These are phyloP conservation scores for Thamnidium elegans DNA, from an alignment of 192 early-diverging fungal species.

Conservation along the genomic window DNA sequence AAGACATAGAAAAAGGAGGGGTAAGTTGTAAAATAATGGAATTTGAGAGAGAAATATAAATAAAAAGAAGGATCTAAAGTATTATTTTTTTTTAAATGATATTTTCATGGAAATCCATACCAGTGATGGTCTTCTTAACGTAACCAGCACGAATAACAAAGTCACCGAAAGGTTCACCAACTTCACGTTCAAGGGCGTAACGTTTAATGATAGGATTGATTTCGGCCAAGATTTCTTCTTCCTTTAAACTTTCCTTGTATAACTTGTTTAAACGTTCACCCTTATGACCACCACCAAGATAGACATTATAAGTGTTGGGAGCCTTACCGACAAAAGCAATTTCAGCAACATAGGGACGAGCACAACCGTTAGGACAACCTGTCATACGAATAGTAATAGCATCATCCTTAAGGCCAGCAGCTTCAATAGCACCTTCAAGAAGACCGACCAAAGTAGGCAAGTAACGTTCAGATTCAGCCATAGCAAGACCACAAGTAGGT, in stretches of 20 bases:
- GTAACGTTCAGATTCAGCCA: constrained; percentile 98
- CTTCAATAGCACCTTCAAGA: constrained; percentile 79
- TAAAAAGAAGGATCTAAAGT: too few relatives aligned
- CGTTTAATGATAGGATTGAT: constrained; percentile 80
- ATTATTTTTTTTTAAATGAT: constrained; percentile 27
- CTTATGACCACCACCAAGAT: constrained; percentile 84
- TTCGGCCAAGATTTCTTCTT: constrained; percentile 80
- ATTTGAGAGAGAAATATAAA: too few relatives aligned
- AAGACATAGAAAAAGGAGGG: too few relatives aligned
- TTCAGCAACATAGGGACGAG: constrained; percentile 90
- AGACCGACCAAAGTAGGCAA: constrained; percentile 77
- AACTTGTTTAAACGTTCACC: constrained; percentile 91
- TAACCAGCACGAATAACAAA: constrained; percentile 88
- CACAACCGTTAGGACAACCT: constrained; percentile 98
- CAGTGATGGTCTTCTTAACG: constrained; percentile 75
- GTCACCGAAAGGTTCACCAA: constrained; percentile 90
- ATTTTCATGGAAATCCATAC: constrained; percentile 73
- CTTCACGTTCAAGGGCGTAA: constrained; percentile 66
- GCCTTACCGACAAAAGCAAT: constrained; percentile 96
- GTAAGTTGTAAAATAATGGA: too few relatives aligned
- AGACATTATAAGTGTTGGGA: constrained; percentile 91
- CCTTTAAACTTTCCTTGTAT: constrained; percentile 84
- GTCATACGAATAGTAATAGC: constrained; percentile 97
- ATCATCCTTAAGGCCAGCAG: constrained; percentile 78
- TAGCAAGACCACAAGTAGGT: constrained; percentile 91